Evolutionary conservation across 805 yeast genomes (phyloP).

Genomic region (Monosporozyma servazzii): DNA sequence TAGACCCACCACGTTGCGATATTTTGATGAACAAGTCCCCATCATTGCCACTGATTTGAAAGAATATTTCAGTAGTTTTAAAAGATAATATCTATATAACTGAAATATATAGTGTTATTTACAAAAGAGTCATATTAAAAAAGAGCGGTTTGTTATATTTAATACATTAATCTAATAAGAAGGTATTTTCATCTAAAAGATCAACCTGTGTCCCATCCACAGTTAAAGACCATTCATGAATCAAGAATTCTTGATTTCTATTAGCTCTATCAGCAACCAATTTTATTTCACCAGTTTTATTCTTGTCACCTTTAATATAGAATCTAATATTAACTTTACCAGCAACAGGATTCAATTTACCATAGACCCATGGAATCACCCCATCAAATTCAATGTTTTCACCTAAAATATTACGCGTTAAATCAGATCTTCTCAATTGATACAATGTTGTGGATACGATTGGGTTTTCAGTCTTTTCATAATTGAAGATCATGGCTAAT

Average conservation of each 20-base stretch:
- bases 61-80: neutral
- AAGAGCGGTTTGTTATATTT: neutral
- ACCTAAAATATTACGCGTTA: constrained; percentile 59
- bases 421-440: constrained; percentile 66
- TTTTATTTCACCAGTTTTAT: constrained; percentile 41
- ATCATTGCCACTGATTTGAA: neutral
- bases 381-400: constrained; percentile 64
- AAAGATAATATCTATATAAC: neutral
- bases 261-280: constrained; percentile 66
- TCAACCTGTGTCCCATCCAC: constrained; percentile 40
- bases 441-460: constrained; percentile 79
- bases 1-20: neutral
- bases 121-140: neutral
- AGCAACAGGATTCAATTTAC: constrained; percentile 72
- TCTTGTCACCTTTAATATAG: constrained; percentile 57
- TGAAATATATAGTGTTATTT: neutral
- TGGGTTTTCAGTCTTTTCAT: constrained; percentile 87
- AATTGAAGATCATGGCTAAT: constrained; percentile 69
- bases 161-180: neutral
- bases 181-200: constrained; percentile 38
- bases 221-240: constrained; percentile 54
- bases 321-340: constrained; percentile 73
- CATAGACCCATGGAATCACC: constrained; percentile 76
- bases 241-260: constrained; percentile 46
- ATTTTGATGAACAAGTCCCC: neutral